Base-by-base conservation (phyloP, 1,139 yeast genomes). In the Blastobotrys elegans region DNA sequence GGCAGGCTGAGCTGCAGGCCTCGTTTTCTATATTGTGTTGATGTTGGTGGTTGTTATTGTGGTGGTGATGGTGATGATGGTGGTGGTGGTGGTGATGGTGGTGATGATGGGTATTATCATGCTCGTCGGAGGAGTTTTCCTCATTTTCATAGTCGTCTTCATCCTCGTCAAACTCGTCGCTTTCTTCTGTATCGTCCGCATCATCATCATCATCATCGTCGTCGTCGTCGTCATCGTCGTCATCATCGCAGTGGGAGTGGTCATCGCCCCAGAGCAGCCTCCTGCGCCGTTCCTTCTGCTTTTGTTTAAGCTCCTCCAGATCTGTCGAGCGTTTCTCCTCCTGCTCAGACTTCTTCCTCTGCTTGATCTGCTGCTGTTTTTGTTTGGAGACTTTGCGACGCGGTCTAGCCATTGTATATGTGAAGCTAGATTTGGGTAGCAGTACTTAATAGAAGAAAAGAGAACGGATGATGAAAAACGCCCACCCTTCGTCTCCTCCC, bases 261-360 rank as follows among this genome's bases (percentile, higher is more conserved):
- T 48, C 50, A 17, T 48, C 50, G 14, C 42, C 44, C 29, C 47
- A 44, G 8, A 51, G 34, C 13, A 52, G 37, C 36, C 54, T 29
- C 38, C 55, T 46, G 32, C 55, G 35, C 5, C 54, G 47, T 27
- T 52, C 50, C 37, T 46, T 47, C 27, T 52, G 55, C 34, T 44
- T 47, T 30, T 52, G 44, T 38, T 48, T 45, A 11, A 52, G 44
- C 21, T 43, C 44, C 29, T 52, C 52, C 14, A 50, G 39, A n/a
- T 41, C 46, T 1, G 18, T 26, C 3, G 46, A 31, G 7, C 39
- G 46, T 35, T 33, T 39, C 17, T 17, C 43, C 21, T 27, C 17
- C 27, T 42, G 32, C 13, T 37, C 45, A 29, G 34, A 42, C 11
- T 31, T 37, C 11, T 39, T 37, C 24, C 39, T 37, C 14, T 38